Base-by-base conservation (phyloP, 805 yeast genomes). In the Teunomyces kruisii region DNA sequence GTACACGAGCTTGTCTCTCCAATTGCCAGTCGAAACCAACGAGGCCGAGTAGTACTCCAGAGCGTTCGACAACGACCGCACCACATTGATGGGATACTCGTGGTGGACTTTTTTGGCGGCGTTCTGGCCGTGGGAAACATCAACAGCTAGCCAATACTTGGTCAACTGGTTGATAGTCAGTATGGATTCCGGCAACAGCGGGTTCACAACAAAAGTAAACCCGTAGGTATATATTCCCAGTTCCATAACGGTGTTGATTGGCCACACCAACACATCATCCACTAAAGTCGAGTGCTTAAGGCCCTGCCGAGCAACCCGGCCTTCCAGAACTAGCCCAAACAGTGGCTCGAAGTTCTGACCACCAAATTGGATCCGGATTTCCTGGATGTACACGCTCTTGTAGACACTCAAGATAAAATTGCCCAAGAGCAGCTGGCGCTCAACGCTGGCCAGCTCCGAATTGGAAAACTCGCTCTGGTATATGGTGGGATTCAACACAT, bases 1-100 rank as follows among this genome's bases (percentile, higher is more conserved):
- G 31, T 55, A 55, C 10, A 49, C 43, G 6, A 56, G 38, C 9
- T 51, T 17, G 28, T 48, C 43, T 31, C 55, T 38, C 59, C 59
- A 56, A 33, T 49, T 51, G 7, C 59, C 59, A 1, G 52, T 42
- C n/a, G 51, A 52, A 31, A 49, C 40, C 9, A 55, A 27, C 3
- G 56, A 45, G 28, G 19, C 40, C 8, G 36, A 19, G 6, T 15
- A 10, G 17, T 15, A 15, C n/a, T 35, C 35, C 19, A 29, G 26
- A 14, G 13, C 16, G 14, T 28, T 35, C 6, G 24, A 9, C 17
- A 22, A n/a, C 9, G 43, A 38, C 24, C 42, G 42, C 5, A 36
- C 19, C 9, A 32, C 15, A 10, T 13, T 17, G 13, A 32, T n/a
- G 22, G 36, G 36, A 8, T 15, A 13, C n/a, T 32, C 36, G n/a